These are phyloP conservation scores for Rhodotorula glutinis DNA, from an alignment of 1,284 basidiomycete species.

Conservation along the genomic window DNA sequence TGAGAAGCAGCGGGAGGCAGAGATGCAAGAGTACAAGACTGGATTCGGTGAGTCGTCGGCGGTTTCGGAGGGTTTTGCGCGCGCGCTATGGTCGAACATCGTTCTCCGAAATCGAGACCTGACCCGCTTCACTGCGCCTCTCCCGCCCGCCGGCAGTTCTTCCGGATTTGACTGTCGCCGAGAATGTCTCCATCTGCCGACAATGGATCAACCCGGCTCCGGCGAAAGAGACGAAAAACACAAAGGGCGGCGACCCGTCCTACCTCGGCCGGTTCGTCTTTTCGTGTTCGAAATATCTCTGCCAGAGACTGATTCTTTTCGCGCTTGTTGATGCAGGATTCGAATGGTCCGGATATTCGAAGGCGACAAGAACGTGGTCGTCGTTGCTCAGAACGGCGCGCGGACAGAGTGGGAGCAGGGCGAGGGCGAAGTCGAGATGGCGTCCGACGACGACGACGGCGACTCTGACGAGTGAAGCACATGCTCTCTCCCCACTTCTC, in stretches of 20 bases:
- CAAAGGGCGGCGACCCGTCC: constrained; percentile 38
- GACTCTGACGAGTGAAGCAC: neutral
- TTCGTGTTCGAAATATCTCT: neutral
- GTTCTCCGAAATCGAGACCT: too few species aligned
- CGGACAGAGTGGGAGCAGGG: constrained; percentile 25
- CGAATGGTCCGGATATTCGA: constrained; percentile 32
- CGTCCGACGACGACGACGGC: constrained; percentile 6
- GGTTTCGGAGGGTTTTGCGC: too few species aligned
- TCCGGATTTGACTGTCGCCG: constrained; percentile 33
- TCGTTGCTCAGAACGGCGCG: constrained; percentile 28
- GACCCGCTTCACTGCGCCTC: too few species aligned
- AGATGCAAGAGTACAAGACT: constrained; percentile 31
- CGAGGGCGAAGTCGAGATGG: constrained; percentile 38
- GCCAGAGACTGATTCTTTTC: neutral
- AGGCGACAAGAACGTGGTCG: constrained; percentile 23
- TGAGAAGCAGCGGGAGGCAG: constrained; percentile 24
- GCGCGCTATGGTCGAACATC: too few species aligned
- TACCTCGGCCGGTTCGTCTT: constrained; percentile 32
- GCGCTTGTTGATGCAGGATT: neutral
- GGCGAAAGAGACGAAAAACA: constrained; percentile 19
- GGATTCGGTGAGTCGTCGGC: constrained; percentile 32
- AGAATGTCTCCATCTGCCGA: constrained; percentile 36
- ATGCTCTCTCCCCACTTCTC: too few species aligned
- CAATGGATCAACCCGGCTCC: constrained; percentile 35
- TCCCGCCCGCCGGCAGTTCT: constrained; percentile 16